These are phyloP conservation scores for Eucalyptus pumila DNA, from an alignment of 345 rosid genomes.

Conservation along the genomic window DNA sequence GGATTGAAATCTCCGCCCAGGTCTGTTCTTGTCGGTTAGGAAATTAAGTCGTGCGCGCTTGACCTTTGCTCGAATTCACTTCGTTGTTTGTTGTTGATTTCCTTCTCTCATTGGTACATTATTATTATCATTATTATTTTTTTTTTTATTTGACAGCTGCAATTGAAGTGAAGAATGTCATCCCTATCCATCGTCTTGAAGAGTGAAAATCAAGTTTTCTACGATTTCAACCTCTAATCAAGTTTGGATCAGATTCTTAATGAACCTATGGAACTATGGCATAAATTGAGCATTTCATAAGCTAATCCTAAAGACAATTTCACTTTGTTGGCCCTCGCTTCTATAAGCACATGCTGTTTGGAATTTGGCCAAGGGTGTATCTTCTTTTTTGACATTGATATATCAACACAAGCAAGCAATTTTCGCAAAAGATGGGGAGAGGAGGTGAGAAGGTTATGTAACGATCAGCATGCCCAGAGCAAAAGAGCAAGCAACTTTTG, in stretches of 20 bases:
- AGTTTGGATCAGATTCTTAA: background rate
- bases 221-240: background rate
- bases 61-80: background rate
- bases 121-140: no score
- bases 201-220: background rate
- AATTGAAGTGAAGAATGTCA: background rate
- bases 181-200: background rate
- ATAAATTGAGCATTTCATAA: background rate
- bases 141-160: background rate
- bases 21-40: background rate
- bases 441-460: background rate
- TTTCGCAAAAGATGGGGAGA: background rate
- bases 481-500: background rate
- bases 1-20: slow-evolving; percentile 5
- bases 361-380: background rate
- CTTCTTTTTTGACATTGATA: background rate
- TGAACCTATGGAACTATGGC: background rate
- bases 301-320: background rate
- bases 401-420: background rate
- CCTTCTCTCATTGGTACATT: background rate
- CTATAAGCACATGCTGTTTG: background rate
- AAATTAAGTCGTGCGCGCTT: background rate
- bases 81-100: background rate
- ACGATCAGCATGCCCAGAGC: background rate
- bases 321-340: background rate